Evolutionary conservation across 2,329 filamentous ascomycete genomes (phyloP), one percentile per base, ranked within the genome.

Genomic region (Curvularia spicifera): DNA sequence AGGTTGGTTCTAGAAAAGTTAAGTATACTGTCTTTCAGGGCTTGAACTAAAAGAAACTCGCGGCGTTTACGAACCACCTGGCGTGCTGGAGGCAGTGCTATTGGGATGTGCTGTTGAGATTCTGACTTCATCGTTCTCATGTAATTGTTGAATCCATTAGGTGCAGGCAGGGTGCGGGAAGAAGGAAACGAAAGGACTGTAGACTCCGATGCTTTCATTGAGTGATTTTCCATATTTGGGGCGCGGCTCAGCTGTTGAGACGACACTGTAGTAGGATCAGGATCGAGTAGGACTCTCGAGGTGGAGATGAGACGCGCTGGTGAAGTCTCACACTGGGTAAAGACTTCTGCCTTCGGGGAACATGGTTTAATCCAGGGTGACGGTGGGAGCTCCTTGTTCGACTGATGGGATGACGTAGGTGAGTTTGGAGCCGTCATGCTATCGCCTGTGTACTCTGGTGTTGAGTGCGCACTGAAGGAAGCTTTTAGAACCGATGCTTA

Each of bases 121-220:
- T 51, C 22, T 15, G 48, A 51, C 13, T 43, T 24, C 48, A 51
- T 51, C 9, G 51, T 46, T 28, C 13, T n/a, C 24, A 45, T 45
- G 26, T 45, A 45, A 9, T 45, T 18, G 12, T 24, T 29, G 4
- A 45, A 45, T 28, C 43, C 26, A n/a, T 13, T 29, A 31, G 44
- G 44, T 12, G 44, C n/a, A 20, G 15, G 26, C 12, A 31, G 15
- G 15, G 44, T 20, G 6, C 18, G 26, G 8, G 44, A 10, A 31
- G 26, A 31, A 8, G 43, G 43, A 45, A 45, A 45, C 26, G 5
- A 13, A 45, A 29, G 43, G 10, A 4, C 5, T 9, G 5, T 18
- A 18, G 18, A 1, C n/a, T 29, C 24, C 15, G 43, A 45, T 29
- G 20, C 8, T 4, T 15, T 22, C 18, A 8, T 20, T 22, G 39